phyloP scores from a whole-genome alignment of 2,329 filamentous ascomycete genomes.

The Microsporum audouinii region DNA sequence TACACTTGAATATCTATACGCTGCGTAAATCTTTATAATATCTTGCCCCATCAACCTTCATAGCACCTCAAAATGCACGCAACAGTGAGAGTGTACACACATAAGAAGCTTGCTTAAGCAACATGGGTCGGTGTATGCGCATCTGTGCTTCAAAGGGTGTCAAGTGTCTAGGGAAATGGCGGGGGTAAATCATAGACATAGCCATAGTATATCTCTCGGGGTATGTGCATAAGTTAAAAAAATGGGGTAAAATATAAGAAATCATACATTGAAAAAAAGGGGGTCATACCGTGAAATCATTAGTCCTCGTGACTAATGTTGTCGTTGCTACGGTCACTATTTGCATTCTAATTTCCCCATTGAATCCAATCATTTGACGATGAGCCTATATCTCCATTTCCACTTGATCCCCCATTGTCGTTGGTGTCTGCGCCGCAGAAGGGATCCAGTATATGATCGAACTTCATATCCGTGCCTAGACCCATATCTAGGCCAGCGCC shows the following conservation, averaged over 20 bases:
- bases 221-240: neutral
- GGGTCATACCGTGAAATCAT: neutral
- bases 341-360: constrained; percentile 10
- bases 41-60: neutral
- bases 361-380: constrained; percentile 8
- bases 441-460: neutral
- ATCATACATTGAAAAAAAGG: neutral
- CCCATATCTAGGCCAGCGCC: constrained; percentile 16
- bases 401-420: neutral
- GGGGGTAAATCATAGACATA: neutral
- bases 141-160: neutral
- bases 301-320: neutral
- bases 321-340: neutral
- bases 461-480: constrained; percentile 22
- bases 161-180: neutral
- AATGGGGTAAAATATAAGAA: neutral
- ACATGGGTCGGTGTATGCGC: neutral
- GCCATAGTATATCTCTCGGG: neutral
- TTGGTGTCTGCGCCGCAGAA: neutral
- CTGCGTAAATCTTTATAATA: neutral
- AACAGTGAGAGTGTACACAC: neutral
- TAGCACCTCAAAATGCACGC: neutral
- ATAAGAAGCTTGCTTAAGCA: neutral
- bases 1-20: neutral
- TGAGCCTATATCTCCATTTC: neutral